phyloP scores from a whole-genome alignment of 768 basidiomycete genomes.

The Kwoniella europaea region DNA sequence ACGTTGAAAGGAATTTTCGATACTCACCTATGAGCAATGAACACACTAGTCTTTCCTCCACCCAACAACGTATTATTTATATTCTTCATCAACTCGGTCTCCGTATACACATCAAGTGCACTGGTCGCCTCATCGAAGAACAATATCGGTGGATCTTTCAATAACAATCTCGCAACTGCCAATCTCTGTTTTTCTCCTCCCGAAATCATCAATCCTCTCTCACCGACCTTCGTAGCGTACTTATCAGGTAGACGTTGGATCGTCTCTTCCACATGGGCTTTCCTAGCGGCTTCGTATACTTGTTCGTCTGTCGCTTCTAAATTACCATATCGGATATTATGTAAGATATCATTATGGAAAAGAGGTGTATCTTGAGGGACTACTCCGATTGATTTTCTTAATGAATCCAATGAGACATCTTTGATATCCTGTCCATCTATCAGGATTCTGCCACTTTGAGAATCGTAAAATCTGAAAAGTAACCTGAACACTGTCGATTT shows the following conservation, averaged over 20 bases:
- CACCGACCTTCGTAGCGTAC: conserved; percentile 89
- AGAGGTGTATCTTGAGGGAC: conserved; percentile 98
- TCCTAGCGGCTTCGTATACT: conserved; percentile 78
- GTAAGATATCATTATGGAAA: conserved; percentile 93
- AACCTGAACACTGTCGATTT: conserved; percentile 97
- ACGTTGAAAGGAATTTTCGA: too few species aligned
- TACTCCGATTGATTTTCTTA: conserved; percentile 81
- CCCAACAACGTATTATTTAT: conserved; percentile 79
- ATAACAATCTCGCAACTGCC: conserved; percentile 86
- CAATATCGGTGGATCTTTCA: conserved; percentile 93
- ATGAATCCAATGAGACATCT: conserved; percentile 70
- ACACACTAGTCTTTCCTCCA: conserved; percentile 86
- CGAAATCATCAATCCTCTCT: conserved; percentile 95
- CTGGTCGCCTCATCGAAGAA: conserved; percentile 99
- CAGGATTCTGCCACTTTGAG: conserved; percentile 75
- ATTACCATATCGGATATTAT: conserved; percentile 92
- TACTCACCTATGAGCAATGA: conserved; percentile 91
- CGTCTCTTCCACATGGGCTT: conserved; percentile 85
- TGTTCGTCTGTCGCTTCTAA: conserved; percentile 87
- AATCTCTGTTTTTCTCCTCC: conserved; percentile 98
- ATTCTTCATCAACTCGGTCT: conserved; percentile 91
- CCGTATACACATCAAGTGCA: conserved; percentile 92
- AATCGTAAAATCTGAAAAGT: conserved; percentile 92
- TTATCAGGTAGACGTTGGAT: conserved; percentile 80
- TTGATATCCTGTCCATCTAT: conserved; percentile 84